Evolutionary conservation across 805 yeast species (phyloP).

Genomic region (Candida nanaspora): DNA sequence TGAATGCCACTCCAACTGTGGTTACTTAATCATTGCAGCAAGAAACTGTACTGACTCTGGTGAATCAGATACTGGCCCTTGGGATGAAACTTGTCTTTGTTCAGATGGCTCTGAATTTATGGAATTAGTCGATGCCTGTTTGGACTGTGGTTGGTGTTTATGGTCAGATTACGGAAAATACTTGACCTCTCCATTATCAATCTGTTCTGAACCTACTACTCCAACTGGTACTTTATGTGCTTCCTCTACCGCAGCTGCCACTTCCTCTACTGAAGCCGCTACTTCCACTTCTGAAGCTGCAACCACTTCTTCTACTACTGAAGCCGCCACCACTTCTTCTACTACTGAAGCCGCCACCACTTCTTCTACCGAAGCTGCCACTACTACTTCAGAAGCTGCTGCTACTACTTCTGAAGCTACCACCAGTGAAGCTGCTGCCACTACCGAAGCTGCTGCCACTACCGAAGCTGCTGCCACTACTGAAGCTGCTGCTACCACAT

Average conservation of each 20-base stretch:
- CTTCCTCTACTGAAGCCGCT: slow-evolving; percentile 3
- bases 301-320: slow-evolving; percentile 4
- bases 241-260: slow-evolving; percentile 12
- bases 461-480: slow-evolving; percentile 1
- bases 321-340: slow-evolving; percentile 5
- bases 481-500: background rate
- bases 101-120: slow-evolving; percentile 17
- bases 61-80: slow-evolving; percentile 6
- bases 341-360: slow-evolving; percentile 3
- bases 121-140: slow-evolving; percentile 20
- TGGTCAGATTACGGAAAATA: slow-evolving; percentile 26
- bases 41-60: slow-evolving; percentile 17
- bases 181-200: slow-evolving; percentile 13
- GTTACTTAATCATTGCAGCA: slow-evolving; percentile 26
- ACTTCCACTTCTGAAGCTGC: slow-evolving; percentile 3
- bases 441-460: slow-evolving; percentile 1
- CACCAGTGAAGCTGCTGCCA: background rate
- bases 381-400: slow-evolving; percentile 1
- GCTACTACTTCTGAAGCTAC: slow-evolving; percentile 3
- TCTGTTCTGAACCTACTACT: slow-evolving; percentile 7
- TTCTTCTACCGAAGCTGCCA: slow-evolving; percentile 2
- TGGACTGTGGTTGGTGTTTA: slow-evolving; percentile 33
- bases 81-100: slow-evolving; percentile 6
- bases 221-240: slow-evolving; percentile 11
- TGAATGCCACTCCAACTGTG: slow-evolving; percentile 29